These are phyloP conservation scores for Albophoma yamanashiensis DNA, from an alignment of 2,329 filamentous ascomycete species.

Conservation along the genomic window DNA sequence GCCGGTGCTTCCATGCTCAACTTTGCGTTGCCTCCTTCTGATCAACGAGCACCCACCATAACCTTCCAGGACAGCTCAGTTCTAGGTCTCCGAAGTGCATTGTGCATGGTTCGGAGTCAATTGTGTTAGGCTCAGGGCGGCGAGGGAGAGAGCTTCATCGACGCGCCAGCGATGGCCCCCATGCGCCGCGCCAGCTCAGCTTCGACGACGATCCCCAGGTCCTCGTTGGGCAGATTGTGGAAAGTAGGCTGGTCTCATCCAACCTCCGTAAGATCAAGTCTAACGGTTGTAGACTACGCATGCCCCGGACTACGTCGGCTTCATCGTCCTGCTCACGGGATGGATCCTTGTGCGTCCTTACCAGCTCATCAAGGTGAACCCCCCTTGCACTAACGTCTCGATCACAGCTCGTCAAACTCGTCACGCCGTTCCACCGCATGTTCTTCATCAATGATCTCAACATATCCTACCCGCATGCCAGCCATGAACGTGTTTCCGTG, in stretches of 20 bases:
- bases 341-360: slow-evolving; percentile 47
- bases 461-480: slow-evolving; percentile 80
- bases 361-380: not conserved
- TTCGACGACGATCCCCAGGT: slow-evolving; percentile 11
- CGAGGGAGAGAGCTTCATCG: not conserved
- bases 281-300: slow-evolving; percentile 55
- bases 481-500: slow-evolving; percentile 73
- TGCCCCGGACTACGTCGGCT: slow-evolving; percentile 77
- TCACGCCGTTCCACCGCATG: slow-evolving; percentile 87
- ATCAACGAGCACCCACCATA: not conserved
- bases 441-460: slow-evolving; percentile 79
- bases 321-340: slow-evolving; percentile 55
- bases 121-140: not conserved
- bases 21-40: not conserved
- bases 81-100: not conserved
- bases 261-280: not conserved
- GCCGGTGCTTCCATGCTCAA: not conserved
- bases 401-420: slow-evolving; percentile 20
- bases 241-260: slow-evolving; percentile 21
- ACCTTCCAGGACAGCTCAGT: not conserved
- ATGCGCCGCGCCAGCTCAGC: slow-evolving; percentile 7
- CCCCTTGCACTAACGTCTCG: not conserved
- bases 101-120: not conserved
- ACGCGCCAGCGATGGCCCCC: slow-evolving; percentile 13
- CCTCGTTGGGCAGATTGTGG: slow-evolving; percentile 32